A percentile compares a stretch with the other conserved stretches of the same genome.
Conservation (phyloP, 78 protist species). For the Dictyostelium firmibasis region DNA sequence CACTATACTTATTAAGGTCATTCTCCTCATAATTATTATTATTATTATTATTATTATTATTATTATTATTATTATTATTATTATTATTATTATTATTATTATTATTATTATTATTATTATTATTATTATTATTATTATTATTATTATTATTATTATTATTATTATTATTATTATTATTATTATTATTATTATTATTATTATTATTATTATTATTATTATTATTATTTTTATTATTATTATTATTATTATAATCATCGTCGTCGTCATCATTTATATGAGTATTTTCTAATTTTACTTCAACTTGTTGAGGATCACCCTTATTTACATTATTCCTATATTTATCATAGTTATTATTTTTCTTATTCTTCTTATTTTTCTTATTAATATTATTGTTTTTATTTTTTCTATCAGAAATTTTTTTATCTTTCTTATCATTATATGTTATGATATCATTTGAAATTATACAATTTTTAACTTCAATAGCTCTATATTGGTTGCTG, state of each 20-base stretch:
- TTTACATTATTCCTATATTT: constrained; percentile 11
- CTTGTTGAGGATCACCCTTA: constrained; percentile 3
- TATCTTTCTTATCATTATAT: constrained; percentile 17
- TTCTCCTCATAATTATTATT: too few species aligned
- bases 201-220: neutral
- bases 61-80: neutral
- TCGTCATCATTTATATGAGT: neutral
- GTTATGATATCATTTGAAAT: neutral
- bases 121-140: neutral
- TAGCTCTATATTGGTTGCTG: constrained; percentile 83
- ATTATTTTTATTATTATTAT: neutral
- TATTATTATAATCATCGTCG: neutral
- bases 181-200: neutral
- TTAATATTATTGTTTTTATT: neutral
- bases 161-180: neutral
- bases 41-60: neutral
- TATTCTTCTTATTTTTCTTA: neutral
- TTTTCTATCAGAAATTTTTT: neutral
- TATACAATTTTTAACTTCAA: constrained; percentile 79
- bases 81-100: neutral
- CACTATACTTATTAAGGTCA: too few species aligned
- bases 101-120: neutral
- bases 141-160: neutral
- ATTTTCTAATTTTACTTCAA: neutral
- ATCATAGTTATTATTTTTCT: neutral